phyloP scores from a whole-genome alignment of 345 rosid genomes.

The Nasturtium officinale region DNA sequence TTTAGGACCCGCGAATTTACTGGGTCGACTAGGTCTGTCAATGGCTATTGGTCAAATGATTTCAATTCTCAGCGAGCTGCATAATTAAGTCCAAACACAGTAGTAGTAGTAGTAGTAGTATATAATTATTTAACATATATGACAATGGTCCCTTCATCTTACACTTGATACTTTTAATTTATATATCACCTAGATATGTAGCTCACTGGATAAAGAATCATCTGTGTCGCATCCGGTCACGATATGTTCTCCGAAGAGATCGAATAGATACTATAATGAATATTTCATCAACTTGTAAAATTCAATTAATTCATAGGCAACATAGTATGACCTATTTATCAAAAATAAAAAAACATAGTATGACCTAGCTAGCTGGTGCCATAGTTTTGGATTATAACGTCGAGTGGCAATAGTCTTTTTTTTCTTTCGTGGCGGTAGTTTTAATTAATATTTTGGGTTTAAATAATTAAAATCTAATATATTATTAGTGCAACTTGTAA shows the following conservation, averaged over 20 bases:
- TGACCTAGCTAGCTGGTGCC: neutral
- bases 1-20: neutral
- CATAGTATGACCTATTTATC: neutral
- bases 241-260: neutral
- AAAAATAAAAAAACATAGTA: too few relatives aligned
- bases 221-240: neutral
- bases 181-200: neutral
- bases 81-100: neutral
- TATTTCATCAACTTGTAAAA: constrained; percentile 1
- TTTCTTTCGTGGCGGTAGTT: neutral
- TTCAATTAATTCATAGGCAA: neutral
- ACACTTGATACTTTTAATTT: constrained; percentile 11
- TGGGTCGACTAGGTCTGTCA: neutral
- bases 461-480: neutral
- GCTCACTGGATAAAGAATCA: constrained; percentile 5
- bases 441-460: neutral
- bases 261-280: neutral
- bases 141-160: constrained; percentile 6
- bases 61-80: constrained; percentile 6
- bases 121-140: neutral
- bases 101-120: neutral
- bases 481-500: neutral
- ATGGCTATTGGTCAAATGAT: constrained; percentile 4
- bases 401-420: neutral
- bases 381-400: neutral